Base-by-base conservation (phyloP, 768 basidiomycete species). In the Hemileccinum rubropunctum region DNA sequence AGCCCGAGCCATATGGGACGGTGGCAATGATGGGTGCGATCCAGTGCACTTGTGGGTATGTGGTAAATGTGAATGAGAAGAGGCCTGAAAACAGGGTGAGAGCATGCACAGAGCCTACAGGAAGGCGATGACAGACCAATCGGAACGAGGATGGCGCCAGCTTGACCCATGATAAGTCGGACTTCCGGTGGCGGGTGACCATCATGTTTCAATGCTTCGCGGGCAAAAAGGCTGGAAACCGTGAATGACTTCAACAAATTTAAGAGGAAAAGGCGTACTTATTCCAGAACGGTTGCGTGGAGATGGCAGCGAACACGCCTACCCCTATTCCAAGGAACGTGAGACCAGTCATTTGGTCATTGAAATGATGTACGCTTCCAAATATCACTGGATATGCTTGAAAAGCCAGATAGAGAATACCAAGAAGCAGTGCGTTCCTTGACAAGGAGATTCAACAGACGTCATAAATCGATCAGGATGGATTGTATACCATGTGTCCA, bases 121-220 rank as follows among this genome's bases (percentile, higher is more conserved):
- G 9, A 28, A 9, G 37, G 7, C 27, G 13, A 10, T 6, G 26
- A 60, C 73, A 37, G 47, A 82, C 80, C 75, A 37, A 86, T 54
- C 2, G 88, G 84, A 8, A 81, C 80, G 11, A 84, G 72, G 17
- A 89, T 63, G 2, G 74, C 87, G n/a, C 87, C 89, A 3, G 78
- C 67, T 67, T 86, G 75, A 6, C 83, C 87, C 74, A 84, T 82
- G 45, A 81, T 59, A 3, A 91, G 77, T 9, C 80, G 74, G 10
- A 75, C 71, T 66, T 91, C 88, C 1, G 86, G 83, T 1, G 86
- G 84, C 0, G 83, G 75, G 36, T 67, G 59, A 4, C 76, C 78
- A 15, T 69, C 68, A 53, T 78, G 60, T 42, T 68, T 68, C 13
- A 56, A 54, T 7, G 73, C 66, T 53, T 75, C 67, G 20, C 67